A percentile compares a stretch with the other conserved stretches of the same genome.
These are phyloP conservation scores for Camelina hispida DNA, from an alignment of 345 rosid species.

Conservation along the genomic window DNA sequence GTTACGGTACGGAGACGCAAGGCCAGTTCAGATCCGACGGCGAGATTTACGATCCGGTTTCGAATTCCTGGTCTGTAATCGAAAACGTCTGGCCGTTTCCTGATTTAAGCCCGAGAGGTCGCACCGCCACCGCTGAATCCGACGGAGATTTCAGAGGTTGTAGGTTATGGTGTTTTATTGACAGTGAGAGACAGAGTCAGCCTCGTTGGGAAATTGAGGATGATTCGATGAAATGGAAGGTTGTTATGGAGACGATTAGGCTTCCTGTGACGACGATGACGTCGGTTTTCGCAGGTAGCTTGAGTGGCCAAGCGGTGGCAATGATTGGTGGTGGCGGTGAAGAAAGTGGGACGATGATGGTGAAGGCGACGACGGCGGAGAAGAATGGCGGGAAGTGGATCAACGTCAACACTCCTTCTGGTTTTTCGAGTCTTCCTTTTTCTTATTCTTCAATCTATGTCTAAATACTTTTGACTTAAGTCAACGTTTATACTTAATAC, in stretches of 20 bases:
- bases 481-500: not conserved
- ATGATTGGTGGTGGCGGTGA: conserved; percentile 45
- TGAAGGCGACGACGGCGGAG: conserved; percentile 18
- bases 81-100: conserved; percentile 54
- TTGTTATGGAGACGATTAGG: conserved; percentile 41
- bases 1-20: conserved; percentile 64
- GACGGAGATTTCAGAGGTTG: conserved; percentile 39
- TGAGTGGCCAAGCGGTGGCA: conserved; percentile 38
- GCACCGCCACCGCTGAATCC: conserved; percentile 37
- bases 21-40: conserved; percentile 60
- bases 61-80: conserved; percentile 47
- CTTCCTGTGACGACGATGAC: conserved; percentile 49
- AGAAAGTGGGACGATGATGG: conserved; percentile 41
- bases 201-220: conserved; percentile 39
- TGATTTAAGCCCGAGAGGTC: conserved; percentile 50
- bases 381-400: conserved; percentile 43
- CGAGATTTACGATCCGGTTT: conserved; percentile 53
- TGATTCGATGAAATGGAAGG: conserved; percentile 42
- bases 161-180: conserved; percentile 43
- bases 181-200: conserved; percentile 39
- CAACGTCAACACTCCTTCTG: conserved; percentile 33
- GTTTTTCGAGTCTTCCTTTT: conserved; percentile 46
- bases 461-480: conserved; percentile 1
- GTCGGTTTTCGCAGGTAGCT: conserved; percentile 45
- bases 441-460: conserved; percentile 38